phyloP scores from a whole-genome alignment of 345 rosid genomes.

The Euphorbia peplus region DNA sequence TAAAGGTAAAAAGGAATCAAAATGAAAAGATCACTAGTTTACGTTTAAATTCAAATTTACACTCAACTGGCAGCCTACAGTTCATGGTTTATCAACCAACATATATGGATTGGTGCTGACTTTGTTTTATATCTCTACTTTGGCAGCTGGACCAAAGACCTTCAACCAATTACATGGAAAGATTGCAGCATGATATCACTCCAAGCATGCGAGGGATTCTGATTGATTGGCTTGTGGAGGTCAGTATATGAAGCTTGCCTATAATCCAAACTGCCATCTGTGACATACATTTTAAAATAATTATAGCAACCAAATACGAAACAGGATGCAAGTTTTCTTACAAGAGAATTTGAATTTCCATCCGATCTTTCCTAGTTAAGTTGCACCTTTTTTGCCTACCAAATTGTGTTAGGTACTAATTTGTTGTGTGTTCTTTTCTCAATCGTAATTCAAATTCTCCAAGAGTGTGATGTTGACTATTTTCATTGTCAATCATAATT shows the following conservation, averaged over 20 bases:
- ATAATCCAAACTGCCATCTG: background rate
- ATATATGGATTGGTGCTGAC: slow-evolving; percentile 12
- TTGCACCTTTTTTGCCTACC: background rate
- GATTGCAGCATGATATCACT: slow-evolving; percentile 63
- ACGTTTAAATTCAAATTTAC: background rate
- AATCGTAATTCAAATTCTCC: background rate
- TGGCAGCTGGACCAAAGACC: slow-evolving; percentile 77
- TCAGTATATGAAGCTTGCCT: slow-evolving; percentile 24
- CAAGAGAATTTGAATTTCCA: background rate
- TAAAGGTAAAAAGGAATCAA: background rate
- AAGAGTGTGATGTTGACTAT: background rate
- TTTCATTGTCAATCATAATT: background rate
- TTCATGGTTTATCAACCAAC: slow-evolving; percentile 2
- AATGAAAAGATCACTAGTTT: background rate
- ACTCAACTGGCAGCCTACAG: background rate
- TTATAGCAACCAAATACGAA: background rate
- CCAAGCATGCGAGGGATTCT: slow-evolving; percentile 78
- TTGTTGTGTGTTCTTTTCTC: background rate
- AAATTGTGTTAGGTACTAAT: background rate
- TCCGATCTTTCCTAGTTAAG: background rate
- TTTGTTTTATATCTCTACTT: slow-evolving; percentile 11
- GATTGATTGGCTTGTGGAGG: slow-evolving; percentile 97
- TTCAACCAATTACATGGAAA: slow-evolving; percentile 68
- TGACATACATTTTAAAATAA: background rate
- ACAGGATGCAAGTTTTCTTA: background rate